Base-by-base conservation (phyloP, 2,329 filamentous ascomycete genomes). In the Rhexocercosporidium sp. region DNA sequence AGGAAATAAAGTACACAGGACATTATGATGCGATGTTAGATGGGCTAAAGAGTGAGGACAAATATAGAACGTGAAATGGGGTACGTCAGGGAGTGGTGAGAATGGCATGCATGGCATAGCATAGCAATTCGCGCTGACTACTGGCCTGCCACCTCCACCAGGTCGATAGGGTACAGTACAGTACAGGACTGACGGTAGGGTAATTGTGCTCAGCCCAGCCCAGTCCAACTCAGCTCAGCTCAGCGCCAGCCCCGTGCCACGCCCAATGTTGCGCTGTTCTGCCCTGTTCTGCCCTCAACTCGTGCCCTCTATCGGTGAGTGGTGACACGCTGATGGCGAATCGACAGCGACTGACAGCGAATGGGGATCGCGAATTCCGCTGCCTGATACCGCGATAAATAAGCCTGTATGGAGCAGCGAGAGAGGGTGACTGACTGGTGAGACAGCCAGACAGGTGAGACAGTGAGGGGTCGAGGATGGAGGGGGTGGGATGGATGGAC, bases 331-430 rank as follows among this genome's bases (percentile, higher is more conserved):
- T 53, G 49, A 29, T 27, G 31, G 49, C 49, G 25, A 53, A 18
- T 31, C n/a, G 29, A 53, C 34, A 37, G 8, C 8, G 8, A 37
- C 4, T 37, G 8, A 53, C 27, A 53, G 27, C 25, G 49, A 53
- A 31, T 53, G 27, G 27, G 49, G 25, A 29, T n/a, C n/a, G 7
- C 6, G 0, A 5, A 31, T 53, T 31, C 49, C 14, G 49, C 25
- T 53, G 49, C 25, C 25, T 53, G 25, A 51, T 53, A 53, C 49
- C 49, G 49, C 49, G 49, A 53, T 53, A 53, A 53, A 53, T 53
- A 53, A 53, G 49, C 49, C 49, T 53, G 47, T 22, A 27, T 53
- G 47, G 47, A 27, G 25, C 12, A 29, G 47, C 14, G 39, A 18
- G 14, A 29, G 49, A 51, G 47, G 14, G 3, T n/a, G 22, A 14